Base-by-base conservation (phyloP, 257 asterid species). In the Handroanthus guayacan region DNA sequence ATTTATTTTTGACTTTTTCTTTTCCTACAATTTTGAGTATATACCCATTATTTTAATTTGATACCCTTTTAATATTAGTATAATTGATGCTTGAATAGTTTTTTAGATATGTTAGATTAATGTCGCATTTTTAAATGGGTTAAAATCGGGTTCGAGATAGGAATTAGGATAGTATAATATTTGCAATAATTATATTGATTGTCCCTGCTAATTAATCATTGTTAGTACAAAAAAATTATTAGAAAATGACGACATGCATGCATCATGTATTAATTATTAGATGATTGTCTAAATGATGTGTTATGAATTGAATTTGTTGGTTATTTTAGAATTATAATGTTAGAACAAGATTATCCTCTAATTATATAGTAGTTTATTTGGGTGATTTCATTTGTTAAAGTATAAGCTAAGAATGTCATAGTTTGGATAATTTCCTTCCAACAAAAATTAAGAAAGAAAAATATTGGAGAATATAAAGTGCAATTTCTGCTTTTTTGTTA, bases 171-270 rank as follows among this genome's bases (percentile, higher is more conserved):
- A 6, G 56, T 74, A 37, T 64, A 17, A 54, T 54, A 25, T 36
- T 17, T 6, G 37, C 36, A 66, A 79, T 71, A 78, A 79, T 16
- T 64, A 57, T 58, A 71, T 65, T 45, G 75, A 37, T 70, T 57
- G 61, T 76, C 75, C 64, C 72, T 48, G 66, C 57, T 71, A 72
- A 71, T 65, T 72, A 76, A 76, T 58, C 51, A 76, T 72, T 76
- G 45, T 11, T 44, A 39, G 65, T 50, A 45, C 4, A 9, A 44
- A 54, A 55, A 11, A 1, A 34, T 17, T 47, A 37, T 38, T 18
- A 18, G 37, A 12, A 48, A 48, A 58, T 39, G 72, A 39, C 61
- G 58, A 50, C 73, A 71, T 76, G 70, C 75, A 76, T 56, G 78
- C 78, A 76, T 76, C 71, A 65, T 52, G 67, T 47, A 6, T 75